Base-by-base conservation (phyloP, 2,329 filamentous ascomycete species). In the Fusarium tanahbumbuense region DNA sequence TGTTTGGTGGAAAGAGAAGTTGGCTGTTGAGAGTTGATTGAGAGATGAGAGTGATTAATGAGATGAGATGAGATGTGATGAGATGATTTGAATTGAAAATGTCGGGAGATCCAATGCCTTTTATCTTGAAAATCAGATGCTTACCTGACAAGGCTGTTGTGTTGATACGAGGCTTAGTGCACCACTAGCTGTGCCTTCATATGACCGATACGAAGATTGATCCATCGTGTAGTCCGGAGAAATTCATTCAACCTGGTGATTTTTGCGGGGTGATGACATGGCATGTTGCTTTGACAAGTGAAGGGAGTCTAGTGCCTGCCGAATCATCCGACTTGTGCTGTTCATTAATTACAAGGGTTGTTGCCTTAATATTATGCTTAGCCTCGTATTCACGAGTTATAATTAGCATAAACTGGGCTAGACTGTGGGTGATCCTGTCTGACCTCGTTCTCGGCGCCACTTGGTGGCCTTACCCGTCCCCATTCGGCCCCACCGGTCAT, bases 171-270 rank as follows among this genome's bases (percentile, higher is more conserved):
- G 34, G 18, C 20, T 20, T 52, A 48, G 55, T 27, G 28, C 23
- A 49, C n/a, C 46, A 56, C 50, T 45, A 68, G 46, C 54, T 55
- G 59, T 56, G 64, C 53, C 60, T 48, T 63, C 28, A 56, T 20
- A 32, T 22, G 9, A 30, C 41, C 32, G 25, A 60, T 60, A 56
- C 50, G 50, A 60, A 42, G 23, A 25, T 20, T 13, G 57, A 56
- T 60, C 50, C 42, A 46, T 56, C 42, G 32, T 47, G 23, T 56
- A 46, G 13, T 32, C 32, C 27, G 37, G 48, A 58, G 56, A 58
- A 58, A 44, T 34, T 42, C 47, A 44, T 44, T 42, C 37, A 20
- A 44, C 47, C 56, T 58, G 47, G 37, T 58, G 56, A 58, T 58
- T 22, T 54, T 12, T 58, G 56, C 47, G 56, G 56, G 55, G 56